Conservation (phyloP, 2,329 filamentous ascomycete genomes). For the Ilyonectria mors-panacis region DNA sequence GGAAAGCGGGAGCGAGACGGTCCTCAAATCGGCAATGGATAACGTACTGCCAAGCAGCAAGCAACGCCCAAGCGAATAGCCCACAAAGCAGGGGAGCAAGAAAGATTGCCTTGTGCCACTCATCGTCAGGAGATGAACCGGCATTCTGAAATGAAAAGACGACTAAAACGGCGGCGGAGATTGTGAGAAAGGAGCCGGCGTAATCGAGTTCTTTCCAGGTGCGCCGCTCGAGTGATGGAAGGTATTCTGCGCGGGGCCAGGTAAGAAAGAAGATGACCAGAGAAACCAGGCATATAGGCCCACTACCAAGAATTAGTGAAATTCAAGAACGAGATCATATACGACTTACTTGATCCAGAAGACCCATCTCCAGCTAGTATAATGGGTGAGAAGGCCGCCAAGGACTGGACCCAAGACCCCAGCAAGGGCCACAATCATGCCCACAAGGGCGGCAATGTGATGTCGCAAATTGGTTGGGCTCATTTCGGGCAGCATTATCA, state of each 20-base stretch:
- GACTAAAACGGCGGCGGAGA: conserved; percentile 68
- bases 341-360: conserved; percentile 71
- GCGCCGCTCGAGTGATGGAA: conserved; percentile 56
- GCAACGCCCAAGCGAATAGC: conserved; percentile 45
- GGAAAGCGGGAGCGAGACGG: conserved; percentile 59
- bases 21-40: conserved; percentile 46
- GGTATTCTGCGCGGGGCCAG: conserved; percentile 64
- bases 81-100: conserved; percentile 51
- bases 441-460: conserved; percentile 63
- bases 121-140: conserved; percentile 51
- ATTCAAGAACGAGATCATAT: neutral
- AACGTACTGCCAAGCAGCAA: conserved; percentile 50
- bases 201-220: conserved; percentile 68
- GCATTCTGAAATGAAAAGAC: conserved; percentile 72
- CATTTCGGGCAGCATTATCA: conserved; percentile 69
- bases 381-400: conserved; percentile 66
- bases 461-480: conserved; percentile 58
- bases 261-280: conserved; percentile 62
- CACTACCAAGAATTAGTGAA: conserved; percentile 53
- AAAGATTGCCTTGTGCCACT: conserved; percentile 60
- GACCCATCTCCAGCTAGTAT: conserved; percentile 67
- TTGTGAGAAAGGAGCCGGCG: conserved; percentile 66
- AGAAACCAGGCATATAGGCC: conserved; percentile 64
- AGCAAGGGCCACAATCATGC: conserved; percentile 63
- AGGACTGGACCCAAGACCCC: conserved; percentile 68